Evolutionary conservation across 495 filamentous ascomycete genomes (phyloP), one percentile per base, ranked within the genome.

Genomic region (Sphaerosporella brunnea): DNA sequence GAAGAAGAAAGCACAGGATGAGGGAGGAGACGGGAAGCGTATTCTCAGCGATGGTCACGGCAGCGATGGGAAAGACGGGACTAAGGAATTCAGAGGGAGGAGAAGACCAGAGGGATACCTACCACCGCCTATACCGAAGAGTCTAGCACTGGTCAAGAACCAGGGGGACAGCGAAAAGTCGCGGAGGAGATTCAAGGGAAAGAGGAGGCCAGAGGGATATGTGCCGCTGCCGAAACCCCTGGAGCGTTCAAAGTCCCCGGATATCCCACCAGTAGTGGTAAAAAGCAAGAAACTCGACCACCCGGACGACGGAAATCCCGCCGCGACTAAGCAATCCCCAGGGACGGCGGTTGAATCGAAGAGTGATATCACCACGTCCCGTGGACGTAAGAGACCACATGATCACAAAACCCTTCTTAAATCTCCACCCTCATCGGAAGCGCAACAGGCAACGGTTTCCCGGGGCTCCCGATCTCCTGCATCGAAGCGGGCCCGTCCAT

Each of bases 1-100:
- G 54, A 51, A 56, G 34, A 25, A 64, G 64, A 47, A 59, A 61
- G 51, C 63, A 66, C 54, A 0, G 15, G 24, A 28, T 45, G 48
- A 44, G 39, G 40, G 32, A 47, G 21, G 45, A 53, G 35, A 47
- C 21, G 42, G 11, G 16, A n/a, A n/a, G n/a, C n/a, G n/a, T n/a
- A n/a, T n/a, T n/a, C n/a, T n/a, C n/a, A n/a, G n/a, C n/a, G n/a
- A n/a, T n/a, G n/a, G n/a, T n/a, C n/a, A n/a, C n/a, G n/a, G n/a
- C n/a, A n/a, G n/a, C n/a, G n/a, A n/a, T n/a, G n/a, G n/a, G n/a
- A n/a, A n/a, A n/a, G 49, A 53, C 5, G 19, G 8, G 19, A 15
- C 8, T 5, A 16, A 7, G 11, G 36, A 39, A 8, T 39, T 39
- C 15, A 32, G 13, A 13, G 28, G 28, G 28, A 32, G 28, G 36